Evolutionary conservation across 495 filamentous ascomycete genomes (phyloP), one percentile per base, ranked within the genome.

Genomic region (Cercophora sp.): DNA sequence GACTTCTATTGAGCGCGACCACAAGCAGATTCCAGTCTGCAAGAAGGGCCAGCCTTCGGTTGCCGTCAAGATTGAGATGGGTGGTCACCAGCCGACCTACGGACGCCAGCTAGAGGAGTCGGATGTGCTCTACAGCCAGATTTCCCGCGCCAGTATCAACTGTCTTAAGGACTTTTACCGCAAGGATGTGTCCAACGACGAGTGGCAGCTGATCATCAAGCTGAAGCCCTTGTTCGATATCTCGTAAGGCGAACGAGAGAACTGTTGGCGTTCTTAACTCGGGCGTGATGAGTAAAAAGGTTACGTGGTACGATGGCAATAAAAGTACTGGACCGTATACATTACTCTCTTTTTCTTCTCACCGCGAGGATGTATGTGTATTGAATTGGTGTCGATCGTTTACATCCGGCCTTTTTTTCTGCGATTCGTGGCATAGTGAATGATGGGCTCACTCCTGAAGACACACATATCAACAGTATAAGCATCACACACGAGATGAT

Each of bases 11-110:
- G 91, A 97, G 70, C 86, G 94, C 66, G 94, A 99, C 56, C 94
- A 97, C 82, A 99, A 97, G 74, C 79, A 92, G 42, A 83, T 99
- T 60, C 79, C 75, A 9, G 75, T 95, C 41, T 91, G 87, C 74
- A 99, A 97, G 74, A 91, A 89, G 73, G 94, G 92, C 51, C 89
- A 96, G 62, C 94, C 93, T 26, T 95, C 91, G 5, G 93, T 97
- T 13, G 93, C 93, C 20, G 79, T 99, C 71, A 99, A 99, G 81
- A 91, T 99, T 64, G 93, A 99, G 73, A 80, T 78, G 77, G 92
- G 91, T 13, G 72, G 86, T 18, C 92, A 96, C 70, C 93, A 99
- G 72, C 93, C 93, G 10, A 80, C 87, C 51, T 99, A 99, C 67
- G 93, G 93, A 34, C 86, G 93, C 47, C 93, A 99, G 39, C 79